A percentile compares a stretch with the other conserved stretches of the same genome.
Conservation (phyloP, 2,329 filamentous ascomycete genomes). For the Mariannaea elegans region DNA sequence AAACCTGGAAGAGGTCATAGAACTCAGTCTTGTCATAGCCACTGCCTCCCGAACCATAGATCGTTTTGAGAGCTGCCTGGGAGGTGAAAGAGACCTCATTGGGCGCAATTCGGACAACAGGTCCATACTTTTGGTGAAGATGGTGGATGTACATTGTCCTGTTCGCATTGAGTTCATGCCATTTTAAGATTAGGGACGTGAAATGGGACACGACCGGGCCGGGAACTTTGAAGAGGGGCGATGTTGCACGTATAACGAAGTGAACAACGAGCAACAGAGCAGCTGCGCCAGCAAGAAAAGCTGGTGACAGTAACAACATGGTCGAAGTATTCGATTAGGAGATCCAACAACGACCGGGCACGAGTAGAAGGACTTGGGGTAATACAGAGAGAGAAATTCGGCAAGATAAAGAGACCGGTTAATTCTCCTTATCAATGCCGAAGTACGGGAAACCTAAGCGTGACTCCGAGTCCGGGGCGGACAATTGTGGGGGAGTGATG, state of each 20-base stretch:
- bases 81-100: slow-evolving; percentile 69
- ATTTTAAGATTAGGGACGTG: slow-evolving; percentile 61
- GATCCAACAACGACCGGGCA: not conserved
- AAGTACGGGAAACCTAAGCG: slow-evolving; percentile 21
- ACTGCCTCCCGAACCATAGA: slow-evolving; percentile 69
- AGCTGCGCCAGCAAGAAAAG: slow-evolving; percentile 33
- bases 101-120: slow-evolving; percentile 65
- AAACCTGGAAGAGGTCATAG: slow-evolving; percentile 68
- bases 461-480: slow-evolving; percentile 21
- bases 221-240: slow-evolving; percentile 53
- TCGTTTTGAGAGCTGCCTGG: slow-evolving; percentile 65
- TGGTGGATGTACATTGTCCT: slow-evolving; percentile 64
- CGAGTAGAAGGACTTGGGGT: not conserved
- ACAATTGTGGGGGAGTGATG: slow-evolving; percentile 22
- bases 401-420: not conserved
- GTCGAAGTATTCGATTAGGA: not conserved
- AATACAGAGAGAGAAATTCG: too few relatives aligned
- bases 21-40: slow-evolving; percentile 73
- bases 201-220: slow-evolving; percentile 59
- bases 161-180: slow-evolving; percentile 63
- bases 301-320: slow-evolving; percentile 44
- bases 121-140: slow-evolving; percentile 64
- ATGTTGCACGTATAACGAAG: slow-evolving; percentile 41
- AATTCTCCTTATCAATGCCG: slow-evolving; percentile 31
- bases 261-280: slow-evolving; percentile 38